Evolutionary conservation across 345 rosid genomes (phyloP).

Genomic region (Nephelium lappaceum): DNA sequence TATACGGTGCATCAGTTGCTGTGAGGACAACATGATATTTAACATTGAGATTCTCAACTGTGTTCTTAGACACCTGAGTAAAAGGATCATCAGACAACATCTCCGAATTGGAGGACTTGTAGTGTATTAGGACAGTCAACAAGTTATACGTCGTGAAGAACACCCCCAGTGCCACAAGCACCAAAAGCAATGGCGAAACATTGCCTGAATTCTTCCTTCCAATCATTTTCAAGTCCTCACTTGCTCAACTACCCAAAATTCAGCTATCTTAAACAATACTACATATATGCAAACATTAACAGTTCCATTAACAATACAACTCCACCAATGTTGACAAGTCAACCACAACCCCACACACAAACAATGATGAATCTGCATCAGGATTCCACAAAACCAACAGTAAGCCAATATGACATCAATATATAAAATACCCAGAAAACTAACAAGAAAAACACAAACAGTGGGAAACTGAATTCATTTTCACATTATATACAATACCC

Average conservation of each 20-base stretch:
- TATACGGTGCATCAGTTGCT: conserved; percentile 67
- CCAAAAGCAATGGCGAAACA: conserved; percentile 50
- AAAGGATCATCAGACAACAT: conserved; percentile 30
- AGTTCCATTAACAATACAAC: background rate
- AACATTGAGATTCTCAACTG: conserved; percentile 19
- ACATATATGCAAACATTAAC: background rate
- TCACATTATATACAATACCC: conserved; percentile 7
- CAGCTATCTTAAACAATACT: conserved; percentile 18
- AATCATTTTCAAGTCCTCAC: conserved; percentile 31
- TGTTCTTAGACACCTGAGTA: conserved; percentile 26
- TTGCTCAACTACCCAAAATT: conserved; percentile 13
- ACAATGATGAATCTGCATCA: conserved; percentile 32
- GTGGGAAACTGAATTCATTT: conserved; percentile 12
- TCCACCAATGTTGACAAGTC: conserved; percentile 7
- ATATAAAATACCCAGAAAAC: background rate
- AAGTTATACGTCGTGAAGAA: conserved; percentile 62
- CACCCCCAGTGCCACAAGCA: conserved; percentile 53
- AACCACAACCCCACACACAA: conserved; percentile 17
- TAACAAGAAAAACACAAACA: conserved; percentile 10
- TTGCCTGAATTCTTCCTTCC: conserved; percentile 51
- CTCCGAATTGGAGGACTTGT: conserved; percentile 31
- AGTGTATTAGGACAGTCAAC: conserved; percentile 38
- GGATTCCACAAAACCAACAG: conserved; percentile 9
- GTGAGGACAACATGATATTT: conserved; percentile 73
- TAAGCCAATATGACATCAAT: conserved; percentile 4